Evolutionary conservation across 2,329 filamentous ascomycete species (phyloP), one percentile per base, ranked within the genome.

Genomic region (Gremmenia infestans): DNA sequence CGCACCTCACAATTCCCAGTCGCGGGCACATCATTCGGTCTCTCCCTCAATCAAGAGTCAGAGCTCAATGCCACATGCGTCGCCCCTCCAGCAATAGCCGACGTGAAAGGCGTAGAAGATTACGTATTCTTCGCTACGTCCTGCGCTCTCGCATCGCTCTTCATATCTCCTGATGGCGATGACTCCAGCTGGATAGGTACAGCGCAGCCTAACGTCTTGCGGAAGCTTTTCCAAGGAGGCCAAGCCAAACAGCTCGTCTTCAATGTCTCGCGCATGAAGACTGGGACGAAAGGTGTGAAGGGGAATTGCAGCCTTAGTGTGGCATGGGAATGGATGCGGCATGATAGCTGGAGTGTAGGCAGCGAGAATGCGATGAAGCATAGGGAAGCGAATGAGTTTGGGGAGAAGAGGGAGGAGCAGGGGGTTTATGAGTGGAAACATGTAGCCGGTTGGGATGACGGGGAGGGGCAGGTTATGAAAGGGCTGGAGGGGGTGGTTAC

Each of bases 91-190:
- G 17, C 49, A 5, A n/a, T 63, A 12, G 46, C 52, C 9, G 43
- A 48, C 8, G 54, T 66, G 40, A n/a, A 25, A 5, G 50, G 57
- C 4, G 52, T 68, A 5, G 51, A 63, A 15, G 63, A 67, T 11
- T 68, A 68, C 48, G 39, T 68, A 12, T 57, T 57, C 35, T 67
- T 61, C 52, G 61, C 61, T n/a, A 61, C 60, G 5, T 50, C 60
- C 22, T 65, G 62, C 54, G 58, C 62, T 12, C 54, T 68, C 3
- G 61, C 67, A 11, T 28, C 53, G 6, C 50, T 48, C 11, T 54
- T 60, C 43, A 36, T 48, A 5, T 28, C 43, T 9, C 19, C 5
- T 15, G 48, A 48, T 23, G 47, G 35, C 5, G 15, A 45, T 17
- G 35, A 25, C 15, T 32, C 22, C 0, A 55, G 57, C 12, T 59